Conservation (phyloP, 2,329 filamentous ascomycete species). For the Pleomassaria siparia region DNA sequence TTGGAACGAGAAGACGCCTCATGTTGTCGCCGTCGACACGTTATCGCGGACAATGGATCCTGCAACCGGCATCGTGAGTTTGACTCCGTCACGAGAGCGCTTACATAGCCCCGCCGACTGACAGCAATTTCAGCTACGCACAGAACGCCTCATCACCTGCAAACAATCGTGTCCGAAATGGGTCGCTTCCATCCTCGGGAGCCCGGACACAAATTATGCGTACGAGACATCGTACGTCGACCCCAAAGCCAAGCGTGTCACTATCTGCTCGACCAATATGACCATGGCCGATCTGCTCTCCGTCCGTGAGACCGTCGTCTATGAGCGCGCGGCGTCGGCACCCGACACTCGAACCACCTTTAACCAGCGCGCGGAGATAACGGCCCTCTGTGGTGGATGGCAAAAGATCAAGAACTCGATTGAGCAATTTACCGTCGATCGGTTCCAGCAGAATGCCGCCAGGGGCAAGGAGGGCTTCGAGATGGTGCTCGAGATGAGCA, state of each 20-base stretch:
- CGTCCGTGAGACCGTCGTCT: constrained; percentile 90
- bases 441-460: constrained; percentile 88
- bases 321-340: constrained; percentile 61
- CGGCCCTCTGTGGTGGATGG: constrained; percentile 93
- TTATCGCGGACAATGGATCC: constrained; percentile 70
- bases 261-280: constrained; percentile 94
- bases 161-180: constrained; percentile 72
- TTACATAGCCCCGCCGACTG: constrained; percentile 7
- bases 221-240: constrained; percentile 97
- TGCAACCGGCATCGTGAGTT: constrained; percentile 66
- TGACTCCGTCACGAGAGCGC: constrained; percentile 21
- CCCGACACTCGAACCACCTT: constrained; percentile 71
- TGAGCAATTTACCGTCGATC: constrained; percentile 84
- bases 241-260: constrained; percentile 78
- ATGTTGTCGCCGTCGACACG: constrained; percentile 95
- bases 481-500: constrained; percentile 88
- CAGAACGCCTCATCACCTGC: constrained; percentile 68
- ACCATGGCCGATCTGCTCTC: constrained; percentile 88
- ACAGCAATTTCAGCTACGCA: constrained; percentile 59
- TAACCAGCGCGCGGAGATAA: constrained; percentile 86
- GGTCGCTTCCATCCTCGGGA: constrained; percentile 78
- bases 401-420: constrained; percentile 96
- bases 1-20: constrained; percentile 98
- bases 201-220: constrained; percentile 79
- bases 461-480: constrained; percentile 95